Evolutionary conservation across 208 protist species (phyloP).

Genomic region (Acanthamoeba lenticulata): DNA sequence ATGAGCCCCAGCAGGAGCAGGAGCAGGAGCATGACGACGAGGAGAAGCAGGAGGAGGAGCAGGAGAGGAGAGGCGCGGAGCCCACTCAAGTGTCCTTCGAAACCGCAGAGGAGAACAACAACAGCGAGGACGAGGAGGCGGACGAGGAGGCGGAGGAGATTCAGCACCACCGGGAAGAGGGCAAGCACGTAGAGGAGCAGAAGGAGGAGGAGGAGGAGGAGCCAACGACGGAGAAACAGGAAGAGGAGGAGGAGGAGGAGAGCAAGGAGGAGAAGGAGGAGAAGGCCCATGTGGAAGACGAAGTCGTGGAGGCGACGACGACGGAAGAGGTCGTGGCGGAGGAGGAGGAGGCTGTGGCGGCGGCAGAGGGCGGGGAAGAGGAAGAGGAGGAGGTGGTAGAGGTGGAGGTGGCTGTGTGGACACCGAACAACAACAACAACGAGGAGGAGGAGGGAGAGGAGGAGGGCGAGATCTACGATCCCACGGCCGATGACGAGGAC

Average conservation of each 20-base stretch:
- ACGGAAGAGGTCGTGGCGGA: not conserved
- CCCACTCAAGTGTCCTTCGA: not conserved
- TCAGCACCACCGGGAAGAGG: not conserved
- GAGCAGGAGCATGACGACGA: not conserved
- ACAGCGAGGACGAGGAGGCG: not conserved
- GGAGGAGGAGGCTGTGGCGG: not conserved
- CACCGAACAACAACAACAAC: too few species aligned
- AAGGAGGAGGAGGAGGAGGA: not conserved
- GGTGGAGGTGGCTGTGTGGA: conserved; percentile 93
- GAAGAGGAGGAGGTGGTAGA: conserved; percentile 97
- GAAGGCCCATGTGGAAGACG: not conserved
- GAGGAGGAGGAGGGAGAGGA: conserved; percentile 86
- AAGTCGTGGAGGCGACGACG: not conserved
- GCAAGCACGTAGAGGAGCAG: not conserved
- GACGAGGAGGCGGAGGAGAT: not conserved
- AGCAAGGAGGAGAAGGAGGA: not conserved
- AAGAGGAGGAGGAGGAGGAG: not conserved
- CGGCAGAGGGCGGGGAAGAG: not conserved
- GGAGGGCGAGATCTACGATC: not conserved
- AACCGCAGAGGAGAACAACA: not conserved
- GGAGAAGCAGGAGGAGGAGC: not conserved
- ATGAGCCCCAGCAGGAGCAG: not conserved
- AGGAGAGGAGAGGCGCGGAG: not conserved
- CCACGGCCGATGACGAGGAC: not conserved
- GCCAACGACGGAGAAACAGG: not conserved